A percentile compares a stretch with the other conserved stretches of the same genome.
These are phyloP conservation scores for Bathelium albidoporum DNA, from an alignment of 495 filamentous ascomycete species.

Conservation along the genomic window DNA sequence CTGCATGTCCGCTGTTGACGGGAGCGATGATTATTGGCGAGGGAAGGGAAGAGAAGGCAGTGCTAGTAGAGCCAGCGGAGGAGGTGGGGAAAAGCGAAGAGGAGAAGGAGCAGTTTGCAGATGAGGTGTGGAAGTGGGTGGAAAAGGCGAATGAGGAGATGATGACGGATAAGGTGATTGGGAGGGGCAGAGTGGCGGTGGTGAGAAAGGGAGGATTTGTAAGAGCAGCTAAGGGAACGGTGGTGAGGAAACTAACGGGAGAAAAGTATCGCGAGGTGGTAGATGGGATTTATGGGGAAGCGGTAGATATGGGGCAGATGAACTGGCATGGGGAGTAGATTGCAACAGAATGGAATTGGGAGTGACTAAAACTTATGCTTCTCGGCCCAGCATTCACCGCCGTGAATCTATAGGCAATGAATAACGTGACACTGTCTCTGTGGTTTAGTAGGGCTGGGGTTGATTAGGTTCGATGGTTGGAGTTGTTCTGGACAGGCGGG, in stretches of 20 bases:
- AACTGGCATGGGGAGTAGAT: not conserved
- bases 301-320: not conserved
- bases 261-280: not conserved
- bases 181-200: not conserved
- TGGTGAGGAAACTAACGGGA: not conserved
- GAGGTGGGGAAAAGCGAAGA: slow-evolving; percentile 16
- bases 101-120: slow-evolving; percentile 14
- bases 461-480: no score
- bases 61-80: slow-evolving; percentile 10
- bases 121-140: slow-evolving; percentile 3
- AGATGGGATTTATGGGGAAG: not conserved
- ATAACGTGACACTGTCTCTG: no score
- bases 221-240: not conserved
- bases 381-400: no score
- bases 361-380: no score
- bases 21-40: not conserved
- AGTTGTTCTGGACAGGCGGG: no score
- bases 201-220: not conserved
- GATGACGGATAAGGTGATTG: slow-evolving; percentile 3
- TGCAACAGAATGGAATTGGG: not conserved
- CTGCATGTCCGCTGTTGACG: not conserved
- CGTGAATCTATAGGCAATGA: no score
- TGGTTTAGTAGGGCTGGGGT: no score
- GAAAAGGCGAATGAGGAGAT: slow-evolving; percentile 8
- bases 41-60: slow-evolving; percentile 5